Percentiles rank a stretch among this genome's conserved stretches.
phyloP scores from a whole-genome alignment of 2,329 filamentous ascomycete genomes.

The Fusarium oxysporum region DNA sequence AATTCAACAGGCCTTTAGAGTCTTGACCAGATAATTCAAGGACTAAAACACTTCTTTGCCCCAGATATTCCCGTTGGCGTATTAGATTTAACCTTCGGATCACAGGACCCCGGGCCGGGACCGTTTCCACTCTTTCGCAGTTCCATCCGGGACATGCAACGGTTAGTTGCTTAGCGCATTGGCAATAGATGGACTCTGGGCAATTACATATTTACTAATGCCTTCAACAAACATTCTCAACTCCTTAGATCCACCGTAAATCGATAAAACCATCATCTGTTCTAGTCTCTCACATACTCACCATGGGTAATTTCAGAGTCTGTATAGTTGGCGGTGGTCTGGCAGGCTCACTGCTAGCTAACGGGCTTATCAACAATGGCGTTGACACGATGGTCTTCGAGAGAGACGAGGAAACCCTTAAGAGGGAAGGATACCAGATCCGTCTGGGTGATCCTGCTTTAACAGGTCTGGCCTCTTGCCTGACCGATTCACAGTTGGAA shows the following conservation, averaged over 20 bases:
- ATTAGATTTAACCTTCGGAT: not conserved
- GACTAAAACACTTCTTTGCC: too few relatives aligned
- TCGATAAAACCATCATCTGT: not conserved
- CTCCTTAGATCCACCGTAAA: rapidly evolving
- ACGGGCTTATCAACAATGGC: not conserved
- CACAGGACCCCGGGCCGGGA: not conserved
- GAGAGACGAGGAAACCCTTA: not conserved
- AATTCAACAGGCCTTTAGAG: too few relatives aligned
- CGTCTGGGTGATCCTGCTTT: not conserved
- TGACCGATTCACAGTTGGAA: not conserved
- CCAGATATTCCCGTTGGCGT: not conserved
- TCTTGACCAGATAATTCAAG: too few relatives aligned
- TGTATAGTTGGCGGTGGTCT: not conserved
- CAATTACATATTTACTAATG: not conserved
- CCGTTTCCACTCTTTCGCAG: not conserved
- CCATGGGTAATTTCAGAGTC: not conserved
- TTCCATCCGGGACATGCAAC: not conserved
- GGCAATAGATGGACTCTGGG: not conserved
- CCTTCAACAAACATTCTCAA: rapidly evolving
- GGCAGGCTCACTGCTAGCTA: not conserved
- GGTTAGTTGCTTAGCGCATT: not conserved
- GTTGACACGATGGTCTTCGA: not conserved
- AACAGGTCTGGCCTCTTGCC: not conserved
- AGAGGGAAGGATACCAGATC: not conserved
- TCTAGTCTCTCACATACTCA: too few relatives aligned